Base-by-base conservation (phyloP, 75 land plant genomes). In the Sequoia sempervirens region DNA sequence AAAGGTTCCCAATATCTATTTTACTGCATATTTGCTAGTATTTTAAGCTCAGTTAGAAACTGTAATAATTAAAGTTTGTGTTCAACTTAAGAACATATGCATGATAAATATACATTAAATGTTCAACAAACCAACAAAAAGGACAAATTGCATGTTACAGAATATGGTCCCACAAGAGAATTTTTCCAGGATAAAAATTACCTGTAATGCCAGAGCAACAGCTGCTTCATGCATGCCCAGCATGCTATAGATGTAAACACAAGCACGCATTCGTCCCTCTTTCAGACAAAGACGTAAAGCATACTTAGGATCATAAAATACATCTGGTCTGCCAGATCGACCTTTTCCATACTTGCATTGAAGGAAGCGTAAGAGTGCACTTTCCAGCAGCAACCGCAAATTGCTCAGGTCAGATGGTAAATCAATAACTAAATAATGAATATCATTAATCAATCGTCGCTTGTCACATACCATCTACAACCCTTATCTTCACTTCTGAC, bases 221-320 rank as follows among this genome's bases (percentile, higher is more conserved):
- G 99, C 99, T 86, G 96, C 99, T 89, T 95, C 96, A 91, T 97
- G 98, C 99, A 97, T 95, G 69, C 92, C 90, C 98, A 97, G 96
- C 98, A 96, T 96, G 87, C 99, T 96, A 82, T 97, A 97, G 74
- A 97, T 95, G 85, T 91, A 90, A 53, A 97, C 95, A 89, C 98
- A 97, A 32, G 99, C 96, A 38, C 96, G 93, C 96, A 94, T 96
- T 68, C 93, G 85, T 81, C 90, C 94, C 85, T 94, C 94, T 85
- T 97, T 97, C 41, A 97, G 91, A 68, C 99, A 97, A 75, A 94
- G 88, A 18, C 95, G 92, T 64, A 97, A 83, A 28, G 99, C 99
- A 86, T 93, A 97, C 79, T 95, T 97, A 61, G 99, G 99, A 88
- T 97, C 99, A 90, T 95, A 97, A 79, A 95, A 97, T 80, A 91